Evolutionary conservation across 1,284 basidiomycete genomes (phyloP).

Genomic region (Schizopora paradoxa): DNA sequence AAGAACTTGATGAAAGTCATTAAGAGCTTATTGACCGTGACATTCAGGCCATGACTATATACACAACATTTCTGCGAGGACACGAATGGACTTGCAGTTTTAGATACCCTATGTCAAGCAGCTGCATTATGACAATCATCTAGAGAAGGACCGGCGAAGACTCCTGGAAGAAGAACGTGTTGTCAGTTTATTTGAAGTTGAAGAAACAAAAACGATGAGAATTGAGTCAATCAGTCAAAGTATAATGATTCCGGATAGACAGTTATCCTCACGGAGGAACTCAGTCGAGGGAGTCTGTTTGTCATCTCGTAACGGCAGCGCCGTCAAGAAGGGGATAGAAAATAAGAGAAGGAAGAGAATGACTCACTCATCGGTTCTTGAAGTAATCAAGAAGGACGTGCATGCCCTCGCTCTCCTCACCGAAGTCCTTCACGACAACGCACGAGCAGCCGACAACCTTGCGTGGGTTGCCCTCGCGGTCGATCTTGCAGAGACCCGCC

Average conservation of each 20-base stretch:
- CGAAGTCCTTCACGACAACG: constrained; percentile 98
- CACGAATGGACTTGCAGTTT: too few relatives aligned
- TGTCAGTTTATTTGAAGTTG: too few relatives aligned
- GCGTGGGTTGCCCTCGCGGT: constrained; percentile 97
- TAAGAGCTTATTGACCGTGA: too few relatives aligned
- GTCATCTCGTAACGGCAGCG: constrained; percentile 53
- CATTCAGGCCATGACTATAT: too few relatives aligned
- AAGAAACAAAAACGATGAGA: constrained; percentile 7
- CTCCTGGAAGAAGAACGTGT: too few relatives aligned
- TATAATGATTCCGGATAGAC: constrained; percentile 87
- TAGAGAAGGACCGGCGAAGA: too few relatives aligned
- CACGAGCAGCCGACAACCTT: constrained; percentile 96
- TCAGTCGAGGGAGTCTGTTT: constrained; percentile 88
- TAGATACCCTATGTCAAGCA: too few relatives aligned
- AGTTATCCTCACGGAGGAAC: constrained; percentile 54
- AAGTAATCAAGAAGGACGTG: constrained; percentile 97
- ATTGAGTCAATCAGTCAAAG: constrained; percentile 60
- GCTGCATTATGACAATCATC: too few relatives aligned
- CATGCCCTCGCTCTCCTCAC: constrained; percentile 91
- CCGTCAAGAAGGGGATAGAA: constrained; percentile 18
- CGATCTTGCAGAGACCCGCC: constrained; percentile 99
- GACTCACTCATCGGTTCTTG: constrained; percentile 74
- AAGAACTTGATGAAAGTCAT: too few relatives aligned
- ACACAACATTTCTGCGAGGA: too few relatives aligned
- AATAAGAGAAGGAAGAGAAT: constrained; percentile 11